Percentiles rank a stretch among this genome's conserved stretches.
Evolutionary conservation across 202 grass and related monocot genomes (phyloP).

Genomic region (Hordeum pubiflorum): DNA sequence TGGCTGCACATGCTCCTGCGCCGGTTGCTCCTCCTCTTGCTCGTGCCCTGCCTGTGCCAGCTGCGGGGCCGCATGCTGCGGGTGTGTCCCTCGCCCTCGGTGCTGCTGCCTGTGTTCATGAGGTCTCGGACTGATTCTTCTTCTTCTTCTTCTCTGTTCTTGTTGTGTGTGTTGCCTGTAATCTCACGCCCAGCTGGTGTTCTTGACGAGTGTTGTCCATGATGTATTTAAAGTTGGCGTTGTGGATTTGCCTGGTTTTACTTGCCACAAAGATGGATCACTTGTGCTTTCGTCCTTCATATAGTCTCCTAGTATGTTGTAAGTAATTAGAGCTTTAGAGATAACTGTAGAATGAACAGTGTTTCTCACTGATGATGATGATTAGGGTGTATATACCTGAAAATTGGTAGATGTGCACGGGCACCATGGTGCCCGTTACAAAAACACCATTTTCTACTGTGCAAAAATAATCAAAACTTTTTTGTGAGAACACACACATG

Average conservation of each 20-base stretch:
- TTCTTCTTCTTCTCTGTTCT: background rate
- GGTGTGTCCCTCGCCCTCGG: background rate
- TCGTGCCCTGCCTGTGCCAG: conserved; percentile 16
- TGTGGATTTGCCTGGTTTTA: background rate
- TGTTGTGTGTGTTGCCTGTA: background rate
- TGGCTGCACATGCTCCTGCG: conserved; percentile 43
- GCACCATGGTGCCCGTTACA: too few relatives aligned
- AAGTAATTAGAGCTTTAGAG: too few relatives aligned
- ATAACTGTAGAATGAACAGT: too few relatives aligned
- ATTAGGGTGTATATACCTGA: too few relatives aligned
- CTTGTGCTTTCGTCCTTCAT: background rate
- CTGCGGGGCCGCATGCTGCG: background rate
- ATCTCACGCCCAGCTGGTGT: background rate
- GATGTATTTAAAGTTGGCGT: background rate
- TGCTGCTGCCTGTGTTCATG: conserved; percentile 37
- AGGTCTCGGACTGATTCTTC: background rate
- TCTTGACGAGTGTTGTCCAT: background rate
- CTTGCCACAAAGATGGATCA: background rate
- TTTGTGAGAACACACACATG: too few relatives aligned
- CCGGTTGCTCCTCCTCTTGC: conserved; percentile 24
- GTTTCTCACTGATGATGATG: too few relatives aligned
- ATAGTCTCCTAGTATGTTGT: too few relatives aligned
- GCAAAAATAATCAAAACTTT: too few relatives aligned
- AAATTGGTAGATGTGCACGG: too few relatives aligned
- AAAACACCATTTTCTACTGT: too few relatives aligned